Percentiles rank a stretch among this genome's conserved stretches.
phyloP scores from a whole-genome alignment of 331 rosid genomes.

The Malus hybrid region DNA sequence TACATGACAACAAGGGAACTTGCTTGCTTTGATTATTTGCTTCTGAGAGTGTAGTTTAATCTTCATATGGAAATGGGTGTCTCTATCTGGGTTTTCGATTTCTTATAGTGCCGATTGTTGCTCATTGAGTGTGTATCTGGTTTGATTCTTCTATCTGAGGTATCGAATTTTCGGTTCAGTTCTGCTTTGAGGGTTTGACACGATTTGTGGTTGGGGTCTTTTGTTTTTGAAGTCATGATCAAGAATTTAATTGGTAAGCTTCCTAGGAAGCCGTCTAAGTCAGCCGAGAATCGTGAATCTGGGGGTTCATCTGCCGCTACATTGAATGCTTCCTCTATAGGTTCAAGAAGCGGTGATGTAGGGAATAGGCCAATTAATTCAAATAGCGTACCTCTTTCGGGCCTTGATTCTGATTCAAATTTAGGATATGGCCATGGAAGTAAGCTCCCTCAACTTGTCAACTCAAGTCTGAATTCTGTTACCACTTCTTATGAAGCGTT shows the following conservation, averaged over 20 bases:
- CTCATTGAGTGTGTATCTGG: conserved; percentile 9
- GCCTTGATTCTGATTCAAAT: conserved; percentile 22
- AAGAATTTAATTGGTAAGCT: conserved; percentile 54
- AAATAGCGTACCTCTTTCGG: conserved; percentile 4
- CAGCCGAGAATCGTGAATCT: conserved; percentile 36
- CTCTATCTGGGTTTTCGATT: conserved; percentile 14
- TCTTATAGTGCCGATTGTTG: background rate
- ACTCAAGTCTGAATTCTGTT: conserved; percentile 20
- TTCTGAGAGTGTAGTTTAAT: conserved; percentile 5
- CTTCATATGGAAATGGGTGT: conserved; percentile 19
- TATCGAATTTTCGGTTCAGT: background rate
- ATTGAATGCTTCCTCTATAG: background rate
- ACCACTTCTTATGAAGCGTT: conserved; percentile 36
- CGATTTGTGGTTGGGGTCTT: conserved; percentile 2
- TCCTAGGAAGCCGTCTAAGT: conserved; percentile 57
- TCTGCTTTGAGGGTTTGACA: conserved; percentile 19
- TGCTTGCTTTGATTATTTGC: background rate
- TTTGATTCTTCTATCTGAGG: conserved; percentile 7
- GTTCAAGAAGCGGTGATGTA: conserved; percentile 32
- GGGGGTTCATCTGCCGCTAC: conserved; percentile 37
- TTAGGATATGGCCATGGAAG: conserved; percentile 25
- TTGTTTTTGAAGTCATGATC: conserved; percentile 35
- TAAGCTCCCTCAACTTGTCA: conserved; percentile 24
- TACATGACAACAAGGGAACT: conserved; percentile 9
- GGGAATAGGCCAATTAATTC: conserved; percentile 19